phyloP scores from a whole-genome alignment of 768 basidiomycete genomes.

The Neoboletus brunneissimus region DNA sequence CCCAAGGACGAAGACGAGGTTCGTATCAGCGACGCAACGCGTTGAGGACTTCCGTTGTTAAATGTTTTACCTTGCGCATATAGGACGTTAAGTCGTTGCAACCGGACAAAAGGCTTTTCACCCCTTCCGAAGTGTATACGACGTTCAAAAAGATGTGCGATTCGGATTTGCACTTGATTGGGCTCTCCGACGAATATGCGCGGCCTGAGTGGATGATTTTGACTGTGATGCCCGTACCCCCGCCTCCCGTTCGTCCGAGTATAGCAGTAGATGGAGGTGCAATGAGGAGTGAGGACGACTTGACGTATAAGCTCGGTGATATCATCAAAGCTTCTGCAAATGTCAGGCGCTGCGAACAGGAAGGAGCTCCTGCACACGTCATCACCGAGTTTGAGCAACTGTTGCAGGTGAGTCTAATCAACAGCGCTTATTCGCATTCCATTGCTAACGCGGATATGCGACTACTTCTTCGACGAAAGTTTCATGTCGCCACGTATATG shows the following conservation, averaged over 20 bases:
- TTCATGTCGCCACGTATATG: slow-evolving; percentile 99
- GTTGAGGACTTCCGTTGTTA: slow-evolving; percentile 6
- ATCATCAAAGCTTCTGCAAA: slow-evolving; percentile 95
- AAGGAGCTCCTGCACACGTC: slow-evolving; percentile 95
- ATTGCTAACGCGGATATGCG: neutral
- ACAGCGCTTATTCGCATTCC: neutral
- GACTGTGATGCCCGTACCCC: slow-evolving; percentile 95
- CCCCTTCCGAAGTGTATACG: slow-evolving; percentile 86
- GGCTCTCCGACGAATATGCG: slow-evolving; percentile 93
- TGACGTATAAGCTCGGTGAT: slow-evolving; percentile 97
- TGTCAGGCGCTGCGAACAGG: slow-evolving; percentile 89
- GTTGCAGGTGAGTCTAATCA: slow-evolving; percentile 65
- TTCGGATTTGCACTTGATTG: slow-evolving; percentile 82
- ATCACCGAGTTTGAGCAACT: slow-evolving; percentile 95
- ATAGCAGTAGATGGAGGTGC: slow-evolving; percentile 96
- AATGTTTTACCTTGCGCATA: slow-evolving; percentile 3
- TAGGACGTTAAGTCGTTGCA: slow-evolving; percentile 80
- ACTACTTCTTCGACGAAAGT: slow-evolving; percentile 44
- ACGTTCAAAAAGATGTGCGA: slow-evolving; percentile 96
- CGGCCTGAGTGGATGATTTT: slow-evolving; percentile 99
- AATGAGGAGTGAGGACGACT: slow-evolving; percentile 95
- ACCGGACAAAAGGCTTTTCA: slow-evolving; percentile 79
- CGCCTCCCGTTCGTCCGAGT: slow-evolving; percentile 96
- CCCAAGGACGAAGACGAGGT: slow-evolving; percentile 95
- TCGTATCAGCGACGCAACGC: slow-evolving; percentile 31